A percentile compares a stretch with the other conserved stretches of the same genome.
phyloP scores from a whole-genome alignment of 352 stramenopile species.

The Phytophthora sansomeana region DNA sequence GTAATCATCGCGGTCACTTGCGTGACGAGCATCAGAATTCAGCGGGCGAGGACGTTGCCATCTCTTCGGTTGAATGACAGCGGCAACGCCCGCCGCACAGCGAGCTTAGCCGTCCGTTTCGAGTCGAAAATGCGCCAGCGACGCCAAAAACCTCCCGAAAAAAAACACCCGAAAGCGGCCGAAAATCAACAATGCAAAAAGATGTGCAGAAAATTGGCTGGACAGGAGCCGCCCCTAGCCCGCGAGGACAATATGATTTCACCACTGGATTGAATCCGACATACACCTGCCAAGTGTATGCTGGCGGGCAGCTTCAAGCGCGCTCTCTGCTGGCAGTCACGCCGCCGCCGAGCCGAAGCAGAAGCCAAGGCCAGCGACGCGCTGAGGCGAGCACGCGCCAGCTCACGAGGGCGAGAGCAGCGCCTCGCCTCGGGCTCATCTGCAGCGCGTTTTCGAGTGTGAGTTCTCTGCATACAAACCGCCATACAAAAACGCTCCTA shows the following conservation, averaged over 20 bases:
- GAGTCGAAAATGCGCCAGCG: conserved; percentile 18
- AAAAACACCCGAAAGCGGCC: not conserved
- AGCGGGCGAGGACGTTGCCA: too few species aligned
- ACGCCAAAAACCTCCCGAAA: too few species aligned
- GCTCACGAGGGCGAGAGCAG: conserved; percentile 14
- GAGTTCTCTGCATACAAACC: conserved; percentile 29
- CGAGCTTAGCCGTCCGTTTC: conserved; percentile 33
- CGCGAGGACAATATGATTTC: conserved; percentile 22
- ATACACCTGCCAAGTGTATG: conserved; percentile 40
- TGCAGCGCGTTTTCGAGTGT: conserved; percentile 13
- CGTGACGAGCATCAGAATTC: conserved; percentile 5
- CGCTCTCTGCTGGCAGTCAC: conserved; percentile 23
- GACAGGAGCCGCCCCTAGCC: conserved; percentile 23
- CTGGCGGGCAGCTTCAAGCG: conserved; percentile 15
- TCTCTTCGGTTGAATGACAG: too few species aligned
- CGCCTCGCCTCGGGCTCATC: conserved; percentile 3
- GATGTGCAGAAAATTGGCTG: conserved; percentile 27
- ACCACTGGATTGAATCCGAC: conserved; percentile 22
- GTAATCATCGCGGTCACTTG: conserved; percentile 8
- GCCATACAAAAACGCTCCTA: conserved; percentile 26
- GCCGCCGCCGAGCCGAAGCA: not conserved
- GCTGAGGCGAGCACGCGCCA: not conserved
- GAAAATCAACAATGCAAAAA: conserved; percentile 20
- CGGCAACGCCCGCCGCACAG: not conserved
- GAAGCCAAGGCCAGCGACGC: too few species aligned